Base-by-base conservation (phyloP, 2,329 filamentous ascomycete genomes). In the Aureobasidium namibiae region DNA sequence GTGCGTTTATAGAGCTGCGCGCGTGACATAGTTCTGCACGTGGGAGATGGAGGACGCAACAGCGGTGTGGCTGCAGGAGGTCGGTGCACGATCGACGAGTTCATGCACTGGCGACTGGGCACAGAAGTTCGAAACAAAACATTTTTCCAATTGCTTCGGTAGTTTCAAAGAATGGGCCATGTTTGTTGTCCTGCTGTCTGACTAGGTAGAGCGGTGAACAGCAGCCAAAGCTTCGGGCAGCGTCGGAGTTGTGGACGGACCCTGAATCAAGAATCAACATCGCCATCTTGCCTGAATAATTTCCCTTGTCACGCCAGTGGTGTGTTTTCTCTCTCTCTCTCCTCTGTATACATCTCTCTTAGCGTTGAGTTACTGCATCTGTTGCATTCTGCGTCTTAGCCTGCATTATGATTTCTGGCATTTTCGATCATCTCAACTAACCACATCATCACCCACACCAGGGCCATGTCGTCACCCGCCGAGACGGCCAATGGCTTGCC, bases 281-380 rank as follows among this genome's bases (percentile, higher is more conserved):
- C 41, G 42, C 42, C 54, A 31, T 38, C 21, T 38, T 26, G 21
- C 38, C 21, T 24, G 16, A 42, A 56, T 48, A 46, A 57, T 57
- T 48, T 57, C 54, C 54, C 36, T 48, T n/a, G 54, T 57, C 42
- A 48, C 33, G 41, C 34, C 42, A 48, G 41, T 46, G 31, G 38
- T 57, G 54, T 48, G 45, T n/a, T n/a, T n/a, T n/a, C n/a, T n/a
- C 29, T 39, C 13, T n/a, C n/a, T 34, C 42, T 34, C 42, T 10
- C 11, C 23, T 48, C n/a, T 57, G 54, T 57, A 57, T 57, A 57
- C 48, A 57, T 46, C 39, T 11, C 42, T 46, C 42, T 39, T 14
- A 48, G 42, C 18, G 21, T 57, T 39, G 54, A n/a, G 9, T 57
- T 23, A 14, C 21, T 57, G 42, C 54, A 18, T 26, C 16, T 57